Base-by-base conservation (phyloP, 2,329 filamentous ascomycete genomes). In the Blastomyces parvus region DNA sequence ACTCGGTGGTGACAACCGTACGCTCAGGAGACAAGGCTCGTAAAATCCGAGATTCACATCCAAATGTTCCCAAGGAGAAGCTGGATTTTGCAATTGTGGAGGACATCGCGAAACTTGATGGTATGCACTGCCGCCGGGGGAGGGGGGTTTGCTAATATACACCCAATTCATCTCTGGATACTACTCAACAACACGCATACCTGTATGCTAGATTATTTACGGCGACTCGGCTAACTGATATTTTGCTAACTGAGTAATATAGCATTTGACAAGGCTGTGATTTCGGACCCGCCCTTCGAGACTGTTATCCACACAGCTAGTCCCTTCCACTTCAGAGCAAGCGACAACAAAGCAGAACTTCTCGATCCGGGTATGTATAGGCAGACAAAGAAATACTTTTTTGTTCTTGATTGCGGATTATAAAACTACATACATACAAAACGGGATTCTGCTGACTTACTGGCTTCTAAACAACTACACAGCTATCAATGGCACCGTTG, bases 221-320 rank as follows among this genome's bases (percentile, higher is more conserved):
- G 17, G 11, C 53, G 22, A 59, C 13, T 46, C 33, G 5, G 25
- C n/a, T 30, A 33, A 46, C 5, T 19, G 4, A 53, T 19, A 30
- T 25, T 62, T 59, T 52, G 50, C 9, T 6, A 55, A 52, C n/a
- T 40, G 48, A 33, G 40, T 40, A 27, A 30, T 40, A 27, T 44
- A 22, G 89, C 88, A 30, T 95, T 94, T 68, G 83, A 88, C 63
- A 75, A 83, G 73, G 84, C 83, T 19, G 81, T 86, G 58, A 78
- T 84, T 66, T 85, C 83, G 19, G 79, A 83, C 62, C 84, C 84
- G 0, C 83, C 85, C 0, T 89, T 93, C 66, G 86, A 90, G 69
- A 86, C 83, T 56, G 88, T 93, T 59, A 81, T 91, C 60, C 88
- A 91, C 73, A 90, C 88, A 6, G 88, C 88, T 1, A 87, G 84